phyloP scores from a whole-genome alignment of 345 rosid species.

The Gossypium arboreum region DNA sequence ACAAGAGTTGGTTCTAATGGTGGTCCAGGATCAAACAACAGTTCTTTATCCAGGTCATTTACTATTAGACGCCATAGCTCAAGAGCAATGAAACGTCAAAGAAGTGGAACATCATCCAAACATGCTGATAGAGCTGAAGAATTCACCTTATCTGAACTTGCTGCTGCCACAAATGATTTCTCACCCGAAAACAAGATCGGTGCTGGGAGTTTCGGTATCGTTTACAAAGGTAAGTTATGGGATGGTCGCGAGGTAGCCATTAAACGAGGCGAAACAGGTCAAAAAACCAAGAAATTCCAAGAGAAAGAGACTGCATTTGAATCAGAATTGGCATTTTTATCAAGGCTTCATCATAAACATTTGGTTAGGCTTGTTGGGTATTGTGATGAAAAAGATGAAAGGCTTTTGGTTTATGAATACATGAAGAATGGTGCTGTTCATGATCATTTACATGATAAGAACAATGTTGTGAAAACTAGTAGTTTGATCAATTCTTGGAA shows the following conservation, averaged over 20 bases:
- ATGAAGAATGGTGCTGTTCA: conserved; percentile 88
- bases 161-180: conserved; percentile 69
- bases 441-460: conserved; percentile 65
- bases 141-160: conserved; percentile 61
- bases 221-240: conserved; percentile 62
- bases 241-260: conserved; percentile 93
- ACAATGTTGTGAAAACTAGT: conserved; percentile 55
- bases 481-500: conserved; percentile 81
- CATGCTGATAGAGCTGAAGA: conserved; percentile 78
- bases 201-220: conserved; percentile 84
- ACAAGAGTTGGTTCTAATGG: conserved; percentile 64
- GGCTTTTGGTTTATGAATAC: conserved; percentile 77
- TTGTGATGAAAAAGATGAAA: conserved; percentile 80
- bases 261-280: conserved; percentile 74
- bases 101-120: conserved; percentile 90
- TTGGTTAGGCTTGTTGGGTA: conserved; percentile 86
- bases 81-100: conserved; percentile 71
- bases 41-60: conserved; percentile 58
- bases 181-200: conserved; percentile 79
- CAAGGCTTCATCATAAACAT: conserved; percentile 89
- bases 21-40: conserved; percentile 43
- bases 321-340: conserved; percentile 75
- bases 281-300: conserved; percentile 64
- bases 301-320: conserved; percentile 95
- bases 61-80: conserved; percentile 79